Base-by-base conservation (phyloP, 2,329 filamentous ascomycete species). In the Monosporascus sp. region DNA sequence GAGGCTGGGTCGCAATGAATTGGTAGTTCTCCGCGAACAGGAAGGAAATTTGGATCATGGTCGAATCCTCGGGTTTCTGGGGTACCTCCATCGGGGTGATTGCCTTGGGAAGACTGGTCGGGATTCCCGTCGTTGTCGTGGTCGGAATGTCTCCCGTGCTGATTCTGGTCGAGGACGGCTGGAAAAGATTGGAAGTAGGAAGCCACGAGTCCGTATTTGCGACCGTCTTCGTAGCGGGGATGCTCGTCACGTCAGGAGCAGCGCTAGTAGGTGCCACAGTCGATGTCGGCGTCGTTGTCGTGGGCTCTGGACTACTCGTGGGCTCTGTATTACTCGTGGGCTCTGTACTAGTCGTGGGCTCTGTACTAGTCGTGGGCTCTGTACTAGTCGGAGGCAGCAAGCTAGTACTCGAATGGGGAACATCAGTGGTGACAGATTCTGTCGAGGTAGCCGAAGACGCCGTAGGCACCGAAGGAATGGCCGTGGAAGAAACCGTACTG, bases 1-100 rank as follows among this genome's bases (percentile, higher is more conserved):
- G 78, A 15, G 83, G 77, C 57, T 87, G 84, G 22, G 75, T 76
- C 11, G 87, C 85, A 27, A 97, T 88, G 66, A 95, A 96, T 8
- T 81, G 74, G 70, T 94, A 99, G 73, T 95, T 93, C 61, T 96
- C 79, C 1, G 82, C 81, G 65, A 84, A 87, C 50, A 83, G 75
- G 79, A 97, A 97, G 37, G 89, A 94, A 57, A 97, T 80, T 67
- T 96, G 90, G 60, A 96, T 86, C 61, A 89, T 72, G 4, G 82
- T 84, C 1, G 82, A 84, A 60, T 89, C 88, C 3, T 77, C 71
- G 0, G 89, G 88, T 18, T 77, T 69, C 5, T 72, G 55, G 9
- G 68, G 60, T 20, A 77, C 75, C 48, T 80, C 77, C 31, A 81
- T 80, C 52, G 90, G 90, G 27, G 85, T 82, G 59, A 97, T 92